Evolutionary conservation across 2,329 filamentous ascomycete species (phyloP).

Genomic region (Alternaria viburni): DNA sequence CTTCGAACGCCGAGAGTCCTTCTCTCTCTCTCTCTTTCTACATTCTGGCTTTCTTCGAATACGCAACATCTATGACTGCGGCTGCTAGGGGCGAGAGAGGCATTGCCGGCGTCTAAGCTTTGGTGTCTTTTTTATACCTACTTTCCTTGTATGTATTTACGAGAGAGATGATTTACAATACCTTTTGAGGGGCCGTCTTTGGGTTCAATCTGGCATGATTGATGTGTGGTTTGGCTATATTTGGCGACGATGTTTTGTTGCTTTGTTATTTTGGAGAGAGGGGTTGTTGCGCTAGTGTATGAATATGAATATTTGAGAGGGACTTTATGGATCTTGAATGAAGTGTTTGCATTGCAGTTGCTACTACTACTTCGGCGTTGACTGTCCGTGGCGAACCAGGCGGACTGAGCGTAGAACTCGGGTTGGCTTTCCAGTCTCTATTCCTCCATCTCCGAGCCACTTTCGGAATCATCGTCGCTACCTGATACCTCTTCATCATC

Average conservation of each 20-base stretch:
- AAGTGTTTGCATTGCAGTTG: neutral
- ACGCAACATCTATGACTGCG: neutral
- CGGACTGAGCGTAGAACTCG: neutral
- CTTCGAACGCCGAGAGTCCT: neutral
- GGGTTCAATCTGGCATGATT: slow-evolving; percentile 2
- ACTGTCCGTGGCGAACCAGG: neutral
- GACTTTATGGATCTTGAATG: neutral
- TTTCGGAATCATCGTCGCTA: slow-evolving; percentile 47
- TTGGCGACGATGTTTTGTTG: neutral
- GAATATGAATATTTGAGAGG: slow-evolving; percentile 3
- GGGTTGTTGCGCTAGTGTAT: slow-evolving; percentile 5
- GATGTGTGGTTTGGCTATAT: neutral
- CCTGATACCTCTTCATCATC: slow-evolving; percentile 63
- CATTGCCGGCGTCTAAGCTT: neutral
- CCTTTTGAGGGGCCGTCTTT: neutral
- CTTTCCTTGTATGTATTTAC: slow-evolving; percentile 12
- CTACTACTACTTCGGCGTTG: neutral
- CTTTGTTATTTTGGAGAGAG: neutral
- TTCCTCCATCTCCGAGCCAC: slow-evolving; percentile 37
- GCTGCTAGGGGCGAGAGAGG: neutral
- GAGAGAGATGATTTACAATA: slow-evolving; percentile 8
- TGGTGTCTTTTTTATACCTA: neutral
- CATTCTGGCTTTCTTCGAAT: neutral
- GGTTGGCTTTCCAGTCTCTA: neutral
- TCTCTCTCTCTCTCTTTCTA: neutral